Evolutionary conservation across 2,329 filamentous ascomycete species (phyloP), one percentile per base, ranked within the genome.

Genomic region (Trichoderma sp.): DNA sequence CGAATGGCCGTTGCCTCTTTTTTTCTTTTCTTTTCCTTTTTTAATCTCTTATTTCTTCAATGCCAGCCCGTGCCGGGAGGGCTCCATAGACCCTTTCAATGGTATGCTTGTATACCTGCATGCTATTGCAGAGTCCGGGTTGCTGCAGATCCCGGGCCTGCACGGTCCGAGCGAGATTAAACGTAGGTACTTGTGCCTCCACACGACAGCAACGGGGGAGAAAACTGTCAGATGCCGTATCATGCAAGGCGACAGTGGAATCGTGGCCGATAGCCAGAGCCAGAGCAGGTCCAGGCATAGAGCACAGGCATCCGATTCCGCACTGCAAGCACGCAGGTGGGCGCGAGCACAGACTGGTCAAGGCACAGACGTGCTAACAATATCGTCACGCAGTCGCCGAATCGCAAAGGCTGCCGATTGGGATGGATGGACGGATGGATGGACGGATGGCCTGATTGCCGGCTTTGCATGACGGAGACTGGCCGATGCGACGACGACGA

Each of bases 81-180:
- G 16, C 34, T 32, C 18, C 37, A 21, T n/a, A 30, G 26, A 49
- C 37, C 26, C 30, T 63, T 46, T n/a, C 43, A 46, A 21, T 26
- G 46, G 49, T 1, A 26, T n/a, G n/a, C 28, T 5, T 3, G 13
- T 13, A 43, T n/a, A 43, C 39, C 18, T 43, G 16, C 39, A 43
- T 39, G 39, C 39, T 43, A 58, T 66, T 58, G 43, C 16, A 56
- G 52, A 66, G 37, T 13, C 28, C 46, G 26, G 37, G 63, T 52
- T 58, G 18, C 37, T 66, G 63, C 39, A 66, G 63, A 66, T 66
- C 63, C 63, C 37, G 52, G 63, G 37, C 52, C 52, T 58, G 46
- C 63, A 56, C 51, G 63, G 63, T 49, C 37, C 63, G 63, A 56
- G 63, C 63, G 63, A 66, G 63, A 66, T 66, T 66, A 66, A 39